These are phyloP conservation scores for Claviceps humidiphila DNA, from an alignment of 2,329 filamentous ascomycete species.

Conservation along the genomic window DNA sequence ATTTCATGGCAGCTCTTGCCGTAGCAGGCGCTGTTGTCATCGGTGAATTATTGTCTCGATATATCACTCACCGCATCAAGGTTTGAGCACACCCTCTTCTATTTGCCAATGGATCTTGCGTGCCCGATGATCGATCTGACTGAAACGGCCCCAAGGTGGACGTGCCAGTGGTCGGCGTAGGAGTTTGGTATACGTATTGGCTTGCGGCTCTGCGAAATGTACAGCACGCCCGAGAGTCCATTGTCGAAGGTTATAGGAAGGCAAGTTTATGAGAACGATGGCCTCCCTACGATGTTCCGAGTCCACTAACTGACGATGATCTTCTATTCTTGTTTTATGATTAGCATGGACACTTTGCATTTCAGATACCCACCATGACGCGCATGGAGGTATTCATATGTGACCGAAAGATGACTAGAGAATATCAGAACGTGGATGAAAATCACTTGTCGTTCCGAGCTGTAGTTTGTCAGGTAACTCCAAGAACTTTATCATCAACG, in stretches of 20 bases:
- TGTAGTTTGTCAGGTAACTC: not conserved
- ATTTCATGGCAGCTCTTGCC: not conserved
- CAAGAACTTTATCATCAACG: too few species aligned
- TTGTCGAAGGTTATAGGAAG: slow-evolving; percentile 7
- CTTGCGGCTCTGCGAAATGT: slow-evolving; percentile 7
- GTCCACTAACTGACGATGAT: too few species aligned
- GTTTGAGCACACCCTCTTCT: too few species aligned
- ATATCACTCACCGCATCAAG: not conserved
- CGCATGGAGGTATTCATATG: slow-evolving; percentile 9
- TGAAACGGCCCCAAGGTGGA: slow-evolving; percentile 3
- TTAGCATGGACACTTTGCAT: slow-evolving; percentile 5
- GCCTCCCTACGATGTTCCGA: too few species aligned
- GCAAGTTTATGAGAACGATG: not conserved
- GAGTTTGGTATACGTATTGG: slow-evolving; percentile 7
- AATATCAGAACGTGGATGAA: slow-evolving; percentile 7
- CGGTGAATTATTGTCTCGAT: slow-evolving; percentile 1
- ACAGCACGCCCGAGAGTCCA: slow-evolving; percentile 5
- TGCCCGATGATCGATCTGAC: too few species aligned
- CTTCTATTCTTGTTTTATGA: not conserved
- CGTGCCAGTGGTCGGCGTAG: slow-evolving; percentile 6
- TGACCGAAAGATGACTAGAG: slow-evolving; percentile 7
- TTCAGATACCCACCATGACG: slow-evolving; percentile 9
- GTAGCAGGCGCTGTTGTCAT: slow-evolving; percentile 1
- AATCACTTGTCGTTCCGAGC: slow-evolving; percentile 7
- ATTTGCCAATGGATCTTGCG: too few species aligned